phyloP scores from a whole-genome alignment of 177 flowering plant genomes.

The Tripterygium wilfordii region DNA sequence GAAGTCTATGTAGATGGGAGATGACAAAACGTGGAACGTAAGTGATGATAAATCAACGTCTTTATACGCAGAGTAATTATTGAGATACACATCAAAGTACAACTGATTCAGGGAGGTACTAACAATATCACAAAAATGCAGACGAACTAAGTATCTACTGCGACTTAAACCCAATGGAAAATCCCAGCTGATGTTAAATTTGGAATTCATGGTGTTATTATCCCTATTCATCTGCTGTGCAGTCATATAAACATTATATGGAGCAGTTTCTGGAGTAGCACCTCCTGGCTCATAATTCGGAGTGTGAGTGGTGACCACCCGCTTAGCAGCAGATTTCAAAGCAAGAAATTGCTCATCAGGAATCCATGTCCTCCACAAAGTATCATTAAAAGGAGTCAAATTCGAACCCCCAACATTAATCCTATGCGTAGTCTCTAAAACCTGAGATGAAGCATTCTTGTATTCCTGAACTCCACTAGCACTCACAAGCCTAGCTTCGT shows the following conservation, averaged over 20 bases:
- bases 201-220: conserved; percentile 10
- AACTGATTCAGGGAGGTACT: conserved; percentile 43
- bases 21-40: conserved; percentile 38
- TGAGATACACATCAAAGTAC: conserved; percentile 63
- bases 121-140: conserved; percentile 85
- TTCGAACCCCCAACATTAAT: conserved; percentile 72
- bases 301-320: conserved; percentile 19
- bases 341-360: conserved; percentile 62
- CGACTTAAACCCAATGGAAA: conserved; percentile 42
- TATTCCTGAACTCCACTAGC: conserved; percentile 26
- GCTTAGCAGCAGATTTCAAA: conserved; percentile 47
- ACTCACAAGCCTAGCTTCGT: conserved; percentile 28
- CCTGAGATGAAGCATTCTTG: conserved; percentile 30
- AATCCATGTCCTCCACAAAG: conserved; percentile 84
- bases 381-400: conserved; percentile 75
- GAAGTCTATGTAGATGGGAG: conserved; percentile 64
- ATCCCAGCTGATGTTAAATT: conserved; percentile 68
- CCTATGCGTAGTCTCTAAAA: conserved; percentile 62
- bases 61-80: conserved; percentile 35
- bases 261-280: conserved; percentile 58
- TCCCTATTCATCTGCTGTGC: conserved; percentile 64
- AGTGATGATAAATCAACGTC: conserved; percentile 61
- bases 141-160: conserved; percentile 44
- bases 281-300: conserved; percentile 53
- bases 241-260: conserved; percentile 72